Evolutionary conservation across 176 grass and related monocot genomes (phyloP).

Genomic region (Calamus simplicifolius): DNA sequence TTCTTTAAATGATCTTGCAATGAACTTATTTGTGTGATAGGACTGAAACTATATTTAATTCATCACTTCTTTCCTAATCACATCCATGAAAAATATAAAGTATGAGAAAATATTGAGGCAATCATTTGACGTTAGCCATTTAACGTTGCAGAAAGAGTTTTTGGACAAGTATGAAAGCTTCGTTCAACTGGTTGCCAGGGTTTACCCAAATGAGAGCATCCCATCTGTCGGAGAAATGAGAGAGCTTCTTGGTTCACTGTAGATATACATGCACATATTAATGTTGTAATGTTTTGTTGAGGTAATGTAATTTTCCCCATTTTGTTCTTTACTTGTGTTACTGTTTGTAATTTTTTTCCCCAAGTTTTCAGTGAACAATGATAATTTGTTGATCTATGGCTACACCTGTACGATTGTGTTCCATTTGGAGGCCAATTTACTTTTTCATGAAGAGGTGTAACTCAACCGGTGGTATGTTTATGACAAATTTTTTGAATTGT

Average conservation of each 20-base stretch:
- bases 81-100: not conserved
- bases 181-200: slow-evolving; percentile 66
- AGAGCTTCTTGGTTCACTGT: slow-evolving; percentile 36
- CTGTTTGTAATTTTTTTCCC: not conserved
- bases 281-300: slow-evolving; percentile 26
- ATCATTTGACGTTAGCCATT: not conserved
- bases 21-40: no score
- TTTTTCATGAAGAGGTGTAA: no score
- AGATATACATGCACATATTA: slow-evolving; percentile 18
- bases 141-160: slow-evolving; percentile 71
- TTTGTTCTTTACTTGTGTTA: slow-evolving; percentile 22
- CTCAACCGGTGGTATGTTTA: no score
- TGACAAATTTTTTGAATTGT: no score
- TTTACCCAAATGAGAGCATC: slow-evolving; percentile 68
- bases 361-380: no score
- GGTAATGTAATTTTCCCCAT: not conserved
- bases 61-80: no score
- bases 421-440: no score
- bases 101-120: not conserved
- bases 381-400: no score
- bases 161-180: slow-evolving; percentile 86
- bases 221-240: slow-evolving; percentile 67
- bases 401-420: no score
- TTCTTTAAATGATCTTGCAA: no score
- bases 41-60: no score